phyloP scores from a whole-genome alignment of 257 asterid species.

The Rehmannia glutinosa region DNA sequence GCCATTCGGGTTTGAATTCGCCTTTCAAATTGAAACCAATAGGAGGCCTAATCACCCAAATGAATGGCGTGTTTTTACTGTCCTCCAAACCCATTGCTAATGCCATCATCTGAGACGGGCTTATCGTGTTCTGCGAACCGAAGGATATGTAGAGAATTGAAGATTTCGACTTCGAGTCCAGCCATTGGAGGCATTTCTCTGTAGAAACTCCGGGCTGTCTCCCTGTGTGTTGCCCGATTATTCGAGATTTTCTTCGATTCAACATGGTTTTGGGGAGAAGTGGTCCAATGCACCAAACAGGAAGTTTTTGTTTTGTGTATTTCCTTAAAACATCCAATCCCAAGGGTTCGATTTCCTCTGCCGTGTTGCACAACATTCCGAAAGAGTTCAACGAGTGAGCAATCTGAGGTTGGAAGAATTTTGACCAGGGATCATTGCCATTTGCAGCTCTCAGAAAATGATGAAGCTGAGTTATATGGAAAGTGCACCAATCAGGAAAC shows the following conservation, averaged over 20 bases:
- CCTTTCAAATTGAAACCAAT: conserved; percentile 42
- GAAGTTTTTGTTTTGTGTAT: conserved; percentile 36
- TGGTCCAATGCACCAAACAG: conserved; percentile 86
- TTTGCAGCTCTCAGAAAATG: conserved; percentile 52
- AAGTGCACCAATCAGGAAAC: conserved; percentile 48
- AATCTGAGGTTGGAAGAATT: conserved; percentile 54
- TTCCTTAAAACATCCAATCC: conserved; percentile 44
- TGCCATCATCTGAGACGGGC: conserved; percentile 76
- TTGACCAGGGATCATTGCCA: conserved; percentile 80
- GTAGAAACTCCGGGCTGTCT: conserved; percentile 59
- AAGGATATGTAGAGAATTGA: conserved; percentile 78
- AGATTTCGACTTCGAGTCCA: conserved; percentile 32
- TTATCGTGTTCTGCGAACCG: conserved; percentile 92
- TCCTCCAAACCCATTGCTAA: conserved; percentile 75
- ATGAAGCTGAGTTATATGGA: conserved; percentile 55
- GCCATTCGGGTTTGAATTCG: conserved; percentile 67
- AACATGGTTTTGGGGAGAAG: conserved; percentile 60
- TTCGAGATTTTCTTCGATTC: too few species aligned
- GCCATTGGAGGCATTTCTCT: conserved; percentile 68
- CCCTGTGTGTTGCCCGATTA: conserved; percentile 48
- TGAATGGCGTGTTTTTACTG: conserved; percentile 47
- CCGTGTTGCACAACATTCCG: conserved; percentile 69
- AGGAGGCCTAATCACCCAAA: conserved; percentile 86
- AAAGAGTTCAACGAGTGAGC: conserved; percentile 33
- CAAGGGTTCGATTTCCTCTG: conserved; percentile 60